These are phyloP conservation scores for Aspergillus funiculosus DNA, from an alignment of 495 filamentous ascomycete species.

Conservation along the genomic window DNA sequence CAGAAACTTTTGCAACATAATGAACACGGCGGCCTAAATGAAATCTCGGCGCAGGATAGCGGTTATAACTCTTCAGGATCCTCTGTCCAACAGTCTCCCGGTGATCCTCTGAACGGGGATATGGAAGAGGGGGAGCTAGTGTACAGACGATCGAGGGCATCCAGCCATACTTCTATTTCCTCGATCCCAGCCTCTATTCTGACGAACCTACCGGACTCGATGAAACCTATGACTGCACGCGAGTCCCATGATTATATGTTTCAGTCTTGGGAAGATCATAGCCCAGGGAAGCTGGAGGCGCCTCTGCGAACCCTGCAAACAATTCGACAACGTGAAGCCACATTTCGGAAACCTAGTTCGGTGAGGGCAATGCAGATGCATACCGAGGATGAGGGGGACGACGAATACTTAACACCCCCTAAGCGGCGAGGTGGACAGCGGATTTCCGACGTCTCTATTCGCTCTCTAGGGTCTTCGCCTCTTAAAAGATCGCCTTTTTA, in stretches of 20 bases:
- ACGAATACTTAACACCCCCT: conserved; percentile 34
- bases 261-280: conserved; percentile 25
- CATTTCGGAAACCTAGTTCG: conserved; percentile 66
- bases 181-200: conserved; percentile 39
- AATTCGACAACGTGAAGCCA: conserved; percentile 37
- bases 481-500: conserved; percentile 38
- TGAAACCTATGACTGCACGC: conserved; percentile 17
- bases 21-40: conserved; percentile 16
- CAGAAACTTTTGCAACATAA: conserved; percentile 11
- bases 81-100: conserved; percentile 31
- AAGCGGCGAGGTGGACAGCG: conserved; percentile 28
- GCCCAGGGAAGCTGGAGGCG: conserved; percentile 17
- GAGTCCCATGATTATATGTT: conserved; percentile 20
- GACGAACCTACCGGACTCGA: conserved; percentile 24
- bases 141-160: conserved; percentile 30
- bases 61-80: conserved; percentile 37
- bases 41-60: conserved; percentile 26
- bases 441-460: conserved; percentile 27
- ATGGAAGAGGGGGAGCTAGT: conserved; percentile 30
- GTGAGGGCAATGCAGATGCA: conserved; percentile 75
- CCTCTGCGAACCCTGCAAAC: conserved; percentile 21
- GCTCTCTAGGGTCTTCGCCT: conserved; percentile 33
- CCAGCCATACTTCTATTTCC: conserved; percentile 42
- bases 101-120: conserved; percentile 26
- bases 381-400: conserved; percentile 43